Base-by-base conservation (phyloP, 2,329 filamentous ascomycete genomes). In the Lecanoromycetidae sp. region DNA sequence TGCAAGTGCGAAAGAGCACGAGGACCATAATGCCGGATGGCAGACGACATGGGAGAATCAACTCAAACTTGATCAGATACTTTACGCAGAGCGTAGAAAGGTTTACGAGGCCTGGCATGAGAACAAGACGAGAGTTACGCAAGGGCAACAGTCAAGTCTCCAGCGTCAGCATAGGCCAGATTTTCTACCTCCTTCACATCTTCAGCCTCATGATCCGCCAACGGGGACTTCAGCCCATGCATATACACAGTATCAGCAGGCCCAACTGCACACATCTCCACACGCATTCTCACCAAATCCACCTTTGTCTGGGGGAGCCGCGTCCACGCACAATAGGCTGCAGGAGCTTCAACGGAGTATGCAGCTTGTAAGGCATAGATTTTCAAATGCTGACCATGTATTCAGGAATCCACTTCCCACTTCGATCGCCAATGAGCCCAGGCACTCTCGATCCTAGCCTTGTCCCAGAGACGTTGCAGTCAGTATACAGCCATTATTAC, bases 361-460 rank as follows among this genome's bases (percentile, higher is more conserved):
- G n/a, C 3, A 3, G 22, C 7, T 12, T 5, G n/a, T 5, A 20
- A 35, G 4, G 9, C 4, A 19, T 35, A 35, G 6, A 12, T 12
- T 35, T 15, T 9, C 15, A 12, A 20, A 15, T 6, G n/a, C 29
- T 35, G n/a, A 8, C 9, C 34, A 10, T 23, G 17, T 25, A 10
- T 8, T 35, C 9, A 33, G 30, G 37, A 9, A 17, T 32, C 20
- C 39, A 48, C 30, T 27, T 26, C 19, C 37, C 38, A 10, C 32
- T 26, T 9, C 20, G 30, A 12, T 43, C 45, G 25, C 43, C 47
- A 19, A 46, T 49, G 35, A 52, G 43, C 34, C 49, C 49, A 7
- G 27, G 39, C 15, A 42, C 39, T 12, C 43, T 52, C 7, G 50
- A 52, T 19, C 50, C 50, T 22, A 46, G 17, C 20, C 50, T 52